These are phyloP conservation scores for Dalbergia cultrata DNA, from an alignment of 306 rosid species.

Conservation along the genomic window DNA sequence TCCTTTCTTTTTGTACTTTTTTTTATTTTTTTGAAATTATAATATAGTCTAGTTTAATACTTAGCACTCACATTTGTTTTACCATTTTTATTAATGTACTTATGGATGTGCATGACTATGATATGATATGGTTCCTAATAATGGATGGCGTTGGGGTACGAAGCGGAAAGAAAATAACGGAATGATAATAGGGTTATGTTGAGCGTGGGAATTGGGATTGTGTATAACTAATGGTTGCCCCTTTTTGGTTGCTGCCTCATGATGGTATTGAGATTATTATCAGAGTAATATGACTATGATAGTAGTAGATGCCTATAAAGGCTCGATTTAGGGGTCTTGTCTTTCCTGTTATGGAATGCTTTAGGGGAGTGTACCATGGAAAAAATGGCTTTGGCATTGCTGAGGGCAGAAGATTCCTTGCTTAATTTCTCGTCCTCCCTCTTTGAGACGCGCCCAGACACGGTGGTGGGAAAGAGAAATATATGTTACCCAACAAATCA, in stretches of 20 bases:
- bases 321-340: neutral
- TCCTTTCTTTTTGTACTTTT: conserved; percentile 32
- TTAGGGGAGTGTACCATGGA: neutral
- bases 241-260: neutral
- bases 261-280: neutral
- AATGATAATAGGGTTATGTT: neutral
- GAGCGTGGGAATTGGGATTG: neutral
- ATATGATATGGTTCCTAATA: too few relatives aligned
- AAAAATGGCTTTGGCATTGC: conserved; percentile 1
- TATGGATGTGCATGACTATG: neutral
- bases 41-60: neutral
- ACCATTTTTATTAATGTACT: neutral
- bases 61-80: neutral
- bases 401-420: conserved; percentile 12
- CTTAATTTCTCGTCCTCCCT: conserved; percentile 18
- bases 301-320: neutral
- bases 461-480: neutral
- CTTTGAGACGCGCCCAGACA: neutral
- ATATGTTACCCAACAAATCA: neutral
- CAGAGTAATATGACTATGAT: too few relatives aligned
- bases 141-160: neutral
- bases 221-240: neutral
- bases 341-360: conserved; percentile 40
- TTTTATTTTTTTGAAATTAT: neutral
- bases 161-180: neutral